Evolutionary conservation across 352 stramenopile species (phyloP).

Genomic region (Phytophthora uliginosa): DNA sequence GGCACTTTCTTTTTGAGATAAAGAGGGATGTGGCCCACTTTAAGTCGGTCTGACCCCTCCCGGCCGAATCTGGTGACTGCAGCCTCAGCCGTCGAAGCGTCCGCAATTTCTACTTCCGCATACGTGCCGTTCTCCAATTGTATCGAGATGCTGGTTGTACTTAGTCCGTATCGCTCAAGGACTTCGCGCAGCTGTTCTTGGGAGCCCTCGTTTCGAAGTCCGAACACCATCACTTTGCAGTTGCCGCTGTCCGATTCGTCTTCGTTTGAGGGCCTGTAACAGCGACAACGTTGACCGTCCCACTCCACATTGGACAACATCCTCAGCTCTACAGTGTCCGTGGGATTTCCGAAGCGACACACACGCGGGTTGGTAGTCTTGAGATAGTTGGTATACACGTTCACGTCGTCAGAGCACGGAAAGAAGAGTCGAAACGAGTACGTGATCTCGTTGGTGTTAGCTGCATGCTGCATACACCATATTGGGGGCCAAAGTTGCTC

Average conservation of each 20-base stretch:
- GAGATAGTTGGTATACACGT: neutral
- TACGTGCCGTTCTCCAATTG: neutral
- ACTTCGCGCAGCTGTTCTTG: neutral
- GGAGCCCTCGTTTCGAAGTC: conserved; percentile 4
- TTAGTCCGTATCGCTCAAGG: neutral
- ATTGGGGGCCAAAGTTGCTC: conserved; percentile 6
- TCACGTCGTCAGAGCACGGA: neutral
- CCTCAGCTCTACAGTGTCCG: neutral
- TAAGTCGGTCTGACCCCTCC: neutral
- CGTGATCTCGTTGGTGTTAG: neutral
- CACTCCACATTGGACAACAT: conserved; percentile 1
- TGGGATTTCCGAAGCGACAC: neutral
- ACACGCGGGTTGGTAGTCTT: neutral
- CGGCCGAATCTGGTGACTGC: neutral
- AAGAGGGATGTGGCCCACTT: neutral
- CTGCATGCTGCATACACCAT: neutral
- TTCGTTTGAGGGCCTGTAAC: neutral
- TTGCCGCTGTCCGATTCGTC: neutral
- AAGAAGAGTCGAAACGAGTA: conserved; percentile 6
- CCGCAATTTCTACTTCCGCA: neutral
- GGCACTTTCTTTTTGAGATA: conserved; percentile 1
- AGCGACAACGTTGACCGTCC: neutral
- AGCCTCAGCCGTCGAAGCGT: neutral
- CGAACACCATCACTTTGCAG: conserved; percentile 4
- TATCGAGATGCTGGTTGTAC: neutral